These are phyloP conservation scores for Xylaria digitata DNA, from an alignment of 2,329 filamentous ascomycete species.

Conservation along the genomic window DNA sequence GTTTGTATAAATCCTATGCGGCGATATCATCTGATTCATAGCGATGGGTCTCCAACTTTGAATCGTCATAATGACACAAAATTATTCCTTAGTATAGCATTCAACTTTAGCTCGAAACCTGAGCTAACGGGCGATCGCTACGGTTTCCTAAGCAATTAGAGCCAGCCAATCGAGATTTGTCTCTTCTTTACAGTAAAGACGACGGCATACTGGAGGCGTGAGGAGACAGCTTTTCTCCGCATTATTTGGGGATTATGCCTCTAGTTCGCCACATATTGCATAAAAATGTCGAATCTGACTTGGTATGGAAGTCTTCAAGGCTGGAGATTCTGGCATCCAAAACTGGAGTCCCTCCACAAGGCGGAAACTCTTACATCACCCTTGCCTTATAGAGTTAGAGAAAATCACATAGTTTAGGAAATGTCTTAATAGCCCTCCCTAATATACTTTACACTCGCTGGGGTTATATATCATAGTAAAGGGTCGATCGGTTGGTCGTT, in stretches of 20 bases:
- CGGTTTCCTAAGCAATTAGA: neutral
- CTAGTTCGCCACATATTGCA: conserved; percentile 17
- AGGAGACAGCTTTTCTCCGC: neutral
- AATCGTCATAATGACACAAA: conserved; percentile 32
- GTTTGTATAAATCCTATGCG: neutral
- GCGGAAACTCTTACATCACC: too few relatives aligned
- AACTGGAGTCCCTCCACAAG: too few relatives aligned
- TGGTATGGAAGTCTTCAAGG: too few relatives aligned
- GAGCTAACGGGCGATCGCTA: neutral
- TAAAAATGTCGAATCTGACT: too few relatives aligned
- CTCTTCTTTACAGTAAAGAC: neutral
- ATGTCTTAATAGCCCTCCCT: too few relatives aligned
- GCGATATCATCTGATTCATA: conserved; percentile 4
- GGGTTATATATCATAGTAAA: too few relatives aligned
- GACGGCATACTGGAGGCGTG: neutral
- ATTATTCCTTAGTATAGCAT: conserved; percentile 1
- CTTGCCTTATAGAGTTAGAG: too few relatives aligned
- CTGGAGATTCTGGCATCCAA: too few relatives aligned
- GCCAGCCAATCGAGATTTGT: conserved; percentile 13
- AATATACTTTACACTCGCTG: too few relatives aligned
- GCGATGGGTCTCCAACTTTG: conserved; percentile 3
- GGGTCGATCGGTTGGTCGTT: too few relatives aligned
- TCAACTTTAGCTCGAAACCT: conserved; percentile 53
- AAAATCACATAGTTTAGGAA: too few relatives aligned
- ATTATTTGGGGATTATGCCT: neutral